Percentiles rank a stretch among this genome's conserved stretches.
Conservation (phyloP, 78 protist genomes). For the Dictyostelium firmibasis region DNA sequence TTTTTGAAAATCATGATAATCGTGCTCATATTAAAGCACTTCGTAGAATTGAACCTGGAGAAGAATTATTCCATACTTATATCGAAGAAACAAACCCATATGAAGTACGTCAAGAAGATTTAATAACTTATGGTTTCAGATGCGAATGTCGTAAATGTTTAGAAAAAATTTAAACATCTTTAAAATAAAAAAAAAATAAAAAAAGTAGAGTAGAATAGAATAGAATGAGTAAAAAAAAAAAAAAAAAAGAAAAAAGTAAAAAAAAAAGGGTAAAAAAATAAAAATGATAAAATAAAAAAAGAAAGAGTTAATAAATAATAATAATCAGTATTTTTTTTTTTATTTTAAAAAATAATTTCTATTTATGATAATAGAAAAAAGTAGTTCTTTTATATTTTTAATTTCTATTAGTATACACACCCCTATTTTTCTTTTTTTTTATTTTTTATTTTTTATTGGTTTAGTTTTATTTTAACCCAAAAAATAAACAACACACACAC, state of each 20-base stretch:
- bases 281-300: neutral
- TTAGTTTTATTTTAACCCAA: neutral
- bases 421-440: neutral
- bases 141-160: conserved; percentile 66
- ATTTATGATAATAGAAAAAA: neutral
- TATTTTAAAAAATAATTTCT: too few species aligned
- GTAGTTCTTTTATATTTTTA: too few species aligned
- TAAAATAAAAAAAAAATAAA: neutral
- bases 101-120: conserved; percentile 55
- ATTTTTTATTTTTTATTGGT: too few species aligned
- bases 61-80: conserved; percentile 67
- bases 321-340: too few species aligned
- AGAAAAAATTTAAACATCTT: neutral
- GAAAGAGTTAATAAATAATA: too few species aligned
- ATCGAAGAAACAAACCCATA: conserved; percentile 55
- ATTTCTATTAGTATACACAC: too few species aligned
- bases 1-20: conserved; percentile 16
- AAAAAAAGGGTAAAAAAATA: neutral
- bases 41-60: conserved; percentile 50
- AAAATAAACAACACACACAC: neutral
- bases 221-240: neutral
- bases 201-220: neutral
- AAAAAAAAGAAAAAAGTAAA: neutral
- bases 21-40: conserved; percentile 55
- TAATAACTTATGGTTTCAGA: conserved; percentile 70